Conservation (phyloP, 306 rosid genomes). For the Lithocarpus polystachyus region DNA sequence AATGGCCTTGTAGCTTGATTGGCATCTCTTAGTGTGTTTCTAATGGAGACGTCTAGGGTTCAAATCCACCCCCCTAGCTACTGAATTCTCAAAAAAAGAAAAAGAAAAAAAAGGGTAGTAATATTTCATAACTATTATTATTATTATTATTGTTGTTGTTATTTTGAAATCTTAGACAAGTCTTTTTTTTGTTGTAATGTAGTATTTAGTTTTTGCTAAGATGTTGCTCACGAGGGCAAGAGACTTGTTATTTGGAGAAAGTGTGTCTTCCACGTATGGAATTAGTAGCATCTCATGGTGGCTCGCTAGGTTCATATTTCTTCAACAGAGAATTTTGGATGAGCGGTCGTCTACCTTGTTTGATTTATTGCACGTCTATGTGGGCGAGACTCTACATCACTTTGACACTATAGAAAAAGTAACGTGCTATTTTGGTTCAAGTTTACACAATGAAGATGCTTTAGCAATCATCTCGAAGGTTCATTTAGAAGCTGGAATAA, state of each 20-base stretch:
- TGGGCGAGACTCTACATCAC: slow-evolving; percentile 44
- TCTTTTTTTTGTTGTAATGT: slow-evolving; percentile 25
- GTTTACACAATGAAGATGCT: slow-evolving; percentile 49
- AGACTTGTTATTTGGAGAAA: slow-evolving; percentile 53
- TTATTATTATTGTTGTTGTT: background rate
- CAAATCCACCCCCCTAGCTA: too few species aligned
- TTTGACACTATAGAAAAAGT: slow-evolving; percentile 58
- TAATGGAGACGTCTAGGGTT: too few species aligned
- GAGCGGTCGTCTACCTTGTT: slow-evolving; percentile 76
- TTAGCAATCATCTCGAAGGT: slow-evolving; percentile 53
- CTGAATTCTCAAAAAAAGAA: too few species aligned
- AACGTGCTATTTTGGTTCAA: slow-evolving; percentile 54
- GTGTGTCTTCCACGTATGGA: slow-evolving; percentile 29
- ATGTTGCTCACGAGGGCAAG: slow-evolving; percentile 61
- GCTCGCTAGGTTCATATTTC: slow-evolving; percentile 70
- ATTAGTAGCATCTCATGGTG: slow-evolving; percentile 79
- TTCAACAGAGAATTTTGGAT: slow-evolving; percentile 78
- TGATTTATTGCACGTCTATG: slow-evolving; percentile 67
- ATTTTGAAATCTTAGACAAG: background rate
- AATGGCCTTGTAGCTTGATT: too few species aligned
- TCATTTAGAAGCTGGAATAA: slow-evolving; percentile 80
- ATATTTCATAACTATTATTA: background rate
- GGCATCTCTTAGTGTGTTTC: too few species aligned
- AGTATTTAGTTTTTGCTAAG: slow-evolving; percentile 91
- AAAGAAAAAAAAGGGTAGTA: too few species aligned